These are phyloP conservation scores for Botryotinia globosa DNA, from an alignment of 2,329 filamentous ascomycete genomes.

Conservation along the genomic window DNA sequence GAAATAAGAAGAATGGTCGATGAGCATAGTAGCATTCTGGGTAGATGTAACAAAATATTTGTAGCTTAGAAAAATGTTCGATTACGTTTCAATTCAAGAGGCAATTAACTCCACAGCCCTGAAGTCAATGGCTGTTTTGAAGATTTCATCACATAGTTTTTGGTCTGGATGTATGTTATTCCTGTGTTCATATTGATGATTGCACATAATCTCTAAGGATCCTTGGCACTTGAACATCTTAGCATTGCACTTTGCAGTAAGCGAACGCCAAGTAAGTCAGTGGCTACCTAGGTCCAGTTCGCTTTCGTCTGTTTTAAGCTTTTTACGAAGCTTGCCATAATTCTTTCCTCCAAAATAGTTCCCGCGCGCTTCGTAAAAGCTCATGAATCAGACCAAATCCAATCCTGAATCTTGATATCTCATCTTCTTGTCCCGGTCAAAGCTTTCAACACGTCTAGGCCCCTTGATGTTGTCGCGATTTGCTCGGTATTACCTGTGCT, in stretches of 20 bases:
- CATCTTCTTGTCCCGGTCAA: background rate
- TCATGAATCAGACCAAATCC: no score
- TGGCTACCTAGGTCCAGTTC: background rate
- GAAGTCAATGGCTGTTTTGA: constrained; percentile 4
- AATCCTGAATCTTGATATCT: background rate
- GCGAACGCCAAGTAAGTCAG: background rate
- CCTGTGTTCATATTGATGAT: background rate
- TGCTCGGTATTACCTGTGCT: background rate
- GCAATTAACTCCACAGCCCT: background rate
- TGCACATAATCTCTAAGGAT: background rate
- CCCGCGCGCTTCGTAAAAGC: background rate
- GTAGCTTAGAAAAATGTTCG: constrained; percentile 24
- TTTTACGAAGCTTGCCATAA: no score
- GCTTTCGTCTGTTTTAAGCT: background rate
- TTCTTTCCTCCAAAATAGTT: background rate
- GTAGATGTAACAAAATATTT: constrained; percentile 19
- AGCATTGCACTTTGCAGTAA: background rate
- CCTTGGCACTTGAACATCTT: background rate
- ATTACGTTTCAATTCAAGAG: background rate
- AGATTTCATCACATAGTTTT: background rate
- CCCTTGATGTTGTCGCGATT: background rate
- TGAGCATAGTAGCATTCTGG: constrained; percentile 9
- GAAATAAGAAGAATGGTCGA: constrained; percentile 34
- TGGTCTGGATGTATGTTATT: background rate
- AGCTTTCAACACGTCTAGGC: background rate